Percentiles rank a stretch among this genome's conserved stretches.
Conservation (phyloP, 164 flowering plant genomes). For the Cinnamomum micranthum region DNA sequence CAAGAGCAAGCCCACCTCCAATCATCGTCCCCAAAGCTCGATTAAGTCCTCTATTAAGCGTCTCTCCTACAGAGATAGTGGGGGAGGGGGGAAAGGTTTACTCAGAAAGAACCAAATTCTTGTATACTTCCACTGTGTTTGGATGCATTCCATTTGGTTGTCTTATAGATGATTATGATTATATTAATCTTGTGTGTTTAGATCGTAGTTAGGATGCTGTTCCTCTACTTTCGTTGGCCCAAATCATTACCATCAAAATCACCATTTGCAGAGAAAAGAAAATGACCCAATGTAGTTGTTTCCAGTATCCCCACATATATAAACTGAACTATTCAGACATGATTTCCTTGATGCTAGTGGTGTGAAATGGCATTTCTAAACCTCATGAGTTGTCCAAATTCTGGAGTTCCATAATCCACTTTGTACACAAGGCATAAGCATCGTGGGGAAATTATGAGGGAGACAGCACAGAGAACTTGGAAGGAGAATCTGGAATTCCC, state of each 20-base stretch:
- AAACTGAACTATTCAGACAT: too few relatives aligned
- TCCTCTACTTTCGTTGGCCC: not conserved
- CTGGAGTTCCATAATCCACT: too few relatives aligned
- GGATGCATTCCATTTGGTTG: not conserved
- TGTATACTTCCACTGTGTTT: not conserved
- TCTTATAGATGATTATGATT: not conserved
- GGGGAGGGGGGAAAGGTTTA: not conserved
- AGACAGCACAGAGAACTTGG: not conserved
- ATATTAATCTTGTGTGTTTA: not conserved
- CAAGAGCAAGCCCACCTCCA: slow-evolving; percentile 79
- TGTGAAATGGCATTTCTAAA: too few relatives aligned
- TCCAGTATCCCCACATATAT: too few relatives aligned
- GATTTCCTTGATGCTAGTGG: too few relatives aligned
- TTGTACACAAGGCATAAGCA: not conserved
- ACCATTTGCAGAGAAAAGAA: too few relatives aligned
- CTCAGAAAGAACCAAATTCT: not conserved
- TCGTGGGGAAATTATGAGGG: not conserved
- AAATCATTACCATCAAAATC: not conserved
- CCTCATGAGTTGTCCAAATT: too few relatives aligned
- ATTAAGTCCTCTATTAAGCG: slow-evolving; percentile 77
- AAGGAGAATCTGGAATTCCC: not conserved
- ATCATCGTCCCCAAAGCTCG: slow-evolving; percentile 78
- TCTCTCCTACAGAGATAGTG: slow-evolving; percentile 49
- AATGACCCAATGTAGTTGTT: too few relatives aligned
- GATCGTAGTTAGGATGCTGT: not conserved